Evolutionary conservation across 2,329 filamentous ascomycete species (phyloP), one percentile per base, ranked within the genome.

Genomic region (Phialemoniopsis sp.): DNA sequence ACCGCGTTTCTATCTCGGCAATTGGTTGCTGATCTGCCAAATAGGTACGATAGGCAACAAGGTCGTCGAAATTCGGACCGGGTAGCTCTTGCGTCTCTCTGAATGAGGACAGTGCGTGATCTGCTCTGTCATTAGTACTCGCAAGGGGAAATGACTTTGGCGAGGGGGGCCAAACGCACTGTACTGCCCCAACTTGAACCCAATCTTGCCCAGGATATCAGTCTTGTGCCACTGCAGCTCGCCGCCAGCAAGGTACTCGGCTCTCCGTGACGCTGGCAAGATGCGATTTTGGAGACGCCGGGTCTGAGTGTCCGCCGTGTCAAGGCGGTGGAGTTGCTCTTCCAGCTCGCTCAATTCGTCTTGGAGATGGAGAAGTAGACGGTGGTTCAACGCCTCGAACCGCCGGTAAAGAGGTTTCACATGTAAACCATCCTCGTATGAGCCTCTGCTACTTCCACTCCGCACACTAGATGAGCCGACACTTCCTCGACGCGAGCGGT

Each of bases 321-420:
- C 90, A 1, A 93, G 62, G 0, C 71, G 68, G 14, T 78, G 76
- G 1, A 96, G 72, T 41, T 90, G 80, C 52, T 89, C 82, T 60
- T 95, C 89, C 29, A 95, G 68, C 51, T 91, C 85, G 21, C 73
- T 72, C 14, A 95, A 78, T 57, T 95, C 88, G 54, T 95, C 89
- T 59, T 95, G 90, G 13, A 95, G 70, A 46, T 93, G 82, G 1
- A 95, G 69, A 3, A 96, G 66, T 3, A 95, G 66, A 3, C 90
- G 82, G 56, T 95, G 89, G 51, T 93, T 90, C 14, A 95, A 66
- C 10, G 79, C 74, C 56, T 87, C 83, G 53, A 96, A 96, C 41
- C 83, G 83, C 32, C 90, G 80, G 58, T 95, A 95, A 42, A 95
- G 75, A 1, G 88, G 87, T 34, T 56, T 62, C 26, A 72, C 51